phyloP scores from a whole-genome alignment of 148 eudicot species.

The Rhododendron ovatum region DNA sequence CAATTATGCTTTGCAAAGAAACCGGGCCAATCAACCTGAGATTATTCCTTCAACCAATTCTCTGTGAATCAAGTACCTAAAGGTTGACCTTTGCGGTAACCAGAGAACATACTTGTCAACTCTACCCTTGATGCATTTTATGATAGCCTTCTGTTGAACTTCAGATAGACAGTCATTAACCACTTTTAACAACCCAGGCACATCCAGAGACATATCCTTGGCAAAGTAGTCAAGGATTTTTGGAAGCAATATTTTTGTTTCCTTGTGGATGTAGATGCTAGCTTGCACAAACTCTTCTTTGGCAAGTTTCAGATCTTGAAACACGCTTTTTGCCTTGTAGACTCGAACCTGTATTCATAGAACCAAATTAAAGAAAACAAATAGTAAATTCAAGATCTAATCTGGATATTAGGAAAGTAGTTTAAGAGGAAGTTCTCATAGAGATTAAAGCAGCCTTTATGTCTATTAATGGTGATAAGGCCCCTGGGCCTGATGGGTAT shows the following conservation, averaged over 20 bases:
- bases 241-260: conserved; percentile 38
- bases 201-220: conserved; percentile 43
- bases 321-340: conserved; percentile 31
- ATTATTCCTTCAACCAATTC: conserved; percentile 26
- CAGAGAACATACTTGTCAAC: conserved; percentile 38
- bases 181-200: conserved; percentile 30
- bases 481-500: neutral
- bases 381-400: neutral
- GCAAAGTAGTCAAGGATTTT: conserved; percentile 41
- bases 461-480: neutral
- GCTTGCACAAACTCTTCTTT: conserved; percentile 42
- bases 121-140: conserved; percentile 21
- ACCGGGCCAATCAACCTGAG: conserved; percentile 8
- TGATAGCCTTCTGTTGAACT: conserved; percentile 23
- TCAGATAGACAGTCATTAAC: conserved; percentile 26
- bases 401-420: neutral
- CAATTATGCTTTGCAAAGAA: conserved; percentile 6
- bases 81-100: conserved; percentile 38
- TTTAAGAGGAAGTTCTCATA: neutral
- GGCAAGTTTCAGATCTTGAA: conserved; percentile 38
- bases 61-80: conserved; percentile 41
- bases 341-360: conserved; percentile 28
- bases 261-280: conserved; percentile 32
- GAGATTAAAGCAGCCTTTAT: neutral
- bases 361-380: neutral